phyloP scores from a whole-genome alignment of 140 eudicot species.

The Flaveria floridana region DNA sequence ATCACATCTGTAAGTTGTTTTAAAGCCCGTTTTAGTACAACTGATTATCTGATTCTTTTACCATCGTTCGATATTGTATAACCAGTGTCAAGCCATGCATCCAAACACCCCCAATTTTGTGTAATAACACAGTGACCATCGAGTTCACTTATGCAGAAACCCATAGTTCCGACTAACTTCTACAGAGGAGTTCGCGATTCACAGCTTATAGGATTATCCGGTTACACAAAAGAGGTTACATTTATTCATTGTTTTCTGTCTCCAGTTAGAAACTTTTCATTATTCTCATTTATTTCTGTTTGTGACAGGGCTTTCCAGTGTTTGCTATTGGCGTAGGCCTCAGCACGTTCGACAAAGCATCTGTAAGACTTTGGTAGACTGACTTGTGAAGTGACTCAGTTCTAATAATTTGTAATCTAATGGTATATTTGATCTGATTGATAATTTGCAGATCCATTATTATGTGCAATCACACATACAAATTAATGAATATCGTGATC shows the following conservation, averaged over 20 bases:
- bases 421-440: neutral
- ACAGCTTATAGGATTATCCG: constrained; percentile 74
- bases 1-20: neutral
- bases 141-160: constrained; percentile 48
- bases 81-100: neutral
- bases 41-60: neutral
- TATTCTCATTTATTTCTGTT: neutral
- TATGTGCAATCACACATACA: constrained; percentile 81
- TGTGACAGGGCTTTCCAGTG: constrained; percentile 65
- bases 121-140: neutral
- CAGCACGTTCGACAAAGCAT: constrained; percentile 71
- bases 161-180: constrained; percentile 60
- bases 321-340: constrained; percentile 72
- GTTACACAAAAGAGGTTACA: constrained; percentile 69
- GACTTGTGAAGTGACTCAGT: neutral
- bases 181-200: constrained; percentile 76
- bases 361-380: constrained; percentile 43
- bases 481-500: constrained; percentile 76
- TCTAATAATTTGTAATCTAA: neutral
- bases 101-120: neutral
- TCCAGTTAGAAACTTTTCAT: neutral
- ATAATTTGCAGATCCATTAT: constrained; percentile 56
- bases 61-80: neutral
- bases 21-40: neutral
- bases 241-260: neutral